Conservation (phyloP, 805 yeast genomes). For the Suhomyces kilbournensis region DNA sequence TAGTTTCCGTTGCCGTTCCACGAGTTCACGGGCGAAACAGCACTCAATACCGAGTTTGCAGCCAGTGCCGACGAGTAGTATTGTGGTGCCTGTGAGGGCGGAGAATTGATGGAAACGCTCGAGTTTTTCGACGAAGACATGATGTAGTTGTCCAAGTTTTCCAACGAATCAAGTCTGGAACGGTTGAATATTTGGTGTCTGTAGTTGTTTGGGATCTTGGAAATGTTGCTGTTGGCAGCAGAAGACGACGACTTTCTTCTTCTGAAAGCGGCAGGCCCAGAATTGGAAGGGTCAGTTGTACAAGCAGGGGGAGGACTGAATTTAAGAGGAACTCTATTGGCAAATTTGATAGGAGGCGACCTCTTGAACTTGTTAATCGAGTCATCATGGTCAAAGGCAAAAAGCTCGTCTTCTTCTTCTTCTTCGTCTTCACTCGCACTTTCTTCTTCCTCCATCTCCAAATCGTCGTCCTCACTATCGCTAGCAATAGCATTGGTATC, state of each 20-base stretch:
- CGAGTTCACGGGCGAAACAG: constrained; percentile 21
- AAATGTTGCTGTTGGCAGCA: constrained; percentile 11
- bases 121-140: constrained; percentile 40
- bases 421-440: constrained; percentile 29
- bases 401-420: constrained; percentile 19
- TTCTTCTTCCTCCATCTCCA: constrained; percentile 27
- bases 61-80: constrained; percentile 8
- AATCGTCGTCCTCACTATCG: constrained; percentile 34
- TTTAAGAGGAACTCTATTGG: constrained; percentile 40
- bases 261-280: constrained; percentile 8
- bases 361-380: constrained; percentile 12
- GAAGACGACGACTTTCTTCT: constrained; percentile 32
- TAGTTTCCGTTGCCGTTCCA: constrained; percentile 18
- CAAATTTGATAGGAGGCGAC: constrained; percentile 40
- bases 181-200: constrained; percentile 34
- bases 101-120: constrained; percentile 31
- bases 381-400: constrained; percentile 27
- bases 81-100: constrained; percentile 23
- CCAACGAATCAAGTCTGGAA: constrained; percentile 41
- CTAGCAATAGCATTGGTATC: constrained; percentile 22
- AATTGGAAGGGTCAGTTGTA: neutral
- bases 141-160: constrained; percentile 41
- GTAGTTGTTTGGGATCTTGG: constrained; percentile 19
- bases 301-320: constrained; percentile 36
- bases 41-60: constrained; percentile 14